Evolutionary conservation across 1,284 basidiomycete species (phyloP).

Genomic region (Bjerkandera adusta): DNA sequence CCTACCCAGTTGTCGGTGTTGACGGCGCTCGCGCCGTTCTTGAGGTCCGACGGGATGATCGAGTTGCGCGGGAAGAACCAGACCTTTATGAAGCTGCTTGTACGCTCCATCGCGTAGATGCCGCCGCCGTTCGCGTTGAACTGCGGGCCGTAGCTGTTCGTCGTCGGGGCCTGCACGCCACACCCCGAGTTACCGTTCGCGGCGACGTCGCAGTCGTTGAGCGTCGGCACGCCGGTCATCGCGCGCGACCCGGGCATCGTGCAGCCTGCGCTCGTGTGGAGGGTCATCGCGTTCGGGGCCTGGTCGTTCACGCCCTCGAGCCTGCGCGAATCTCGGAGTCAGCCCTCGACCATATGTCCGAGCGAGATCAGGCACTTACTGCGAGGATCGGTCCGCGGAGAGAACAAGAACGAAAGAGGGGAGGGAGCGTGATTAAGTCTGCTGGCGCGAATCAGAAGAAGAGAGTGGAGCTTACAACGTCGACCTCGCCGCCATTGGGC

Average conservation of each 20-base stretch:
- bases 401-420: not conserved
- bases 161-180: slow-evolving; percentile 43
- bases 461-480: slow-evolving; percentile 17
- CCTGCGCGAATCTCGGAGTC: slow-evolving; percentile 31
- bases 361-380: slow-evolving; percentile 12
- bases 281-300: slow-evolving; percentile 42
- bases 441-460: not conserved
- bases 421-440: not conserved
- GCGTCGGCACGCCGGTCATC: slow-evolving; percentile 19
- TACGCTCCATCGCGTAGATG: slow-evolving; percentile 48
- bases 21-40: slow-evolving; percentile 29
- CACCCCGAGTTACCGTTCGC: slow-evolving; percentile 59
- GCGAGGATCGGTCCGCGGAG: not conserved
- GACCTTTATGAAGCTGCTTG: slow-evolving; percentile 35
- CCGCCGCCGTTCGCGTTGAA: slow-evolving; percentile 59
- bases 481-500: slow-evolving; percentile 25
- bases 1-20: slow-evolving; percentile 39
- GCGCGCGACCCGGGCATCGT: slow-evolving; percentile 12
- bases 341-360: slow-evolving; percentile 34
- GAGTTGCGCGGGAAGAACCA: slow-evolving; percentile 46
- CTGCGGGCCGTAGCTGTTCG: slow-evolving; percentile 46
- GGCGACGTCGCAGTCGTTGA: slow-evolving; percentile 48
- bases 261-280: slow-evolving; percentile 48
- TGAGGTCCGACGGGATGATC: slow-evolving; percentile 34
- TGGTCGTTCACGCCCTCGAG: slow-evolving; percentile 51